Percentiles rank a stretch among this genome's conserved stretches.
Evolutionary conservation across 441 rosid species (phyloP).

Genomic region (Cnidoscolus chayamansa): DNA sequence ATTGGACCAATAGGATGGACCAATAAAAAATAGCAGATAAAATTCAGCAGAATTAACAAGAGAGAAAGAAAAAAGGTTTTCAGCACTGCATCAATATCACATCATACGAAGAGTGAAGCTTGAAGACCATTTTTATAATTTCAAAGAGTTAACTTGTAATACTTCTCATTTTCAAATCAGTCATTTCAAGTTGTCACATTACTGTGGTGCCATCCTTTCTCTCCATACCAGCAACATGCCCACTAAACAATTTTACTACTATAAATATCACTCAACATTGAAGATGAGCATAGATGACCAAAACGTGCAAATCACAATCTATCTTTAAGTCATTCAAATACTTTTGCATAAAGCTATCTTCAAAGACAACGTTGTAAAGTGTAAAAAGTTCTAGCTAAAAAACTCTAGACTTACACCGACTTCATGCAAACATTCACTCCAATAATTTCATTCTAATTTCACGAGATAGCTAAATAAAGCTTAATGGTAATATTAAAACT

Average conservation of each 20-base stretch:
- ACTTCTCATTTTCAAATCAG: too few species aligned
- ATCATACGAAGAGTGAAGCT: background rate
- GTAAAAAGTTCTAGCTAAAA: background rate
- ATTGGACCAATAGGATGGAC: slow-evolving; percentile 12
- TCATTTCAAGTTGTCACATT: background rate
- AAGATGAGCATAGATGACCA: background rate
- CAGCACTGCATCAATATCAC: background rate
- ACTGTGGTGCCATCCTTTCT: background rate
- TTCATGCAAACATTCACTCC: too few species aligned
- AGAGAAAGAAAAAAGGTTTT: background rate
- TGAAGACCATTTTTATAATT: background rate
- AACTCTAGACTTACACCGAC: background rate
- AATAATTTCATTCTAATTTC: too few species aligned
- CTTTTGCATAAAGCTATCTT: background rate
- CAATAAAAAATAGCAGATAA: slow-evolving; percentile 12
- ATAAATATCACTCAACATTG: background rate
- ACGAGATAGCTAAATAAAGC: too few species aligned
- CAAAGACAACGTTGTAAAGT: background rate
- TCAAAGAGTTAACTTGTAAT: background rate
- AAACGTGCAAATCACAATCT: background rate
- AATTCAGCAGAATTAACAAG: background rate
- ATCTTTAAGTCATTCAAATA: background rate
- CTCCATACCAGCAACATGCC: background rate
- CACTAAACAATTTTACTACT: background rate
- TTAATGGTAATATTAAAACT: too few species aligned